These are phyloP conservation scores for Cylindrodendrum hubeiense DNA, from an alignment of 2,329 filamentous ascomycete genomes.

Conservation along the genomic window DNA sequence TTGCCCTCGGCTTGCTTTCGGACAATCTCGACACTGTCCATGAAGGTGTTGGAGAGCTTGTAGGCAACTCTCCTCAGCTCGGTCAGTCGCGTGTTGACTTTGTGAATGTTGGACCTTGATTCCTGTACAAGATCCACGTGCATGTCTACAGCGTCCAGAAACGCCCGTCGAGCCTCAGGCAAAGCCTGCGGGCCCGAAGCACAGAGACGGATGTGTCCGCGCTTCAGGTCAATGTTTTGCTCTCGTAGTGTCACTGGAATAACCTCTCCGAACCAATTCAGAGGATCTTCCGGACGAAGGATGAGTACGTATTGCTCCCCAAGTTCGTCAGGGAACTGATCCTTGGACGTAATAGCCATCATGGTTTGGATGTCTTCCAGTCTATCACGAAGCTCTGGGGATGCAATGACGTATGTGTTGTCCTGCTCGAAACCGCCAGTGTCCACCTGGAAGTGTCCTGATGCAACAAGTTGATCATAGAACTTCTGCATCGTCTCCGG, in stretches of 20 bases:
- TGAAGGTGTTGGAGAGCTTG: slow-evolving; percentile 96
- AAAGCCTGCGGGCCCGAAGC: slow-evolving; percentile 88
- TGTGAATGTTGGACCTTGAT: slow-evolving; percentile 90
- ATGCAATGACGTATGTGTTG: slow-evolving; percentile 86
- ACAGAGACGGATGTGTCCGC: slow-evolving; percentile 87
- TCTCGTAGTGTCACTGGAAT: slow-evolving; percentile 79
- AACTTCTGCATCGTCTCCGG: slow-evolving; percentile 79
- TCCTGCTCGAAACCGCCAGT: slow-evolving; percentile 77
- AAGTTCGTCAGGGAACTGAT: slow-evolving; percentile 74
- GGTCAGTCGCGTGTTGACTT: slow-evolving; percentile 90
- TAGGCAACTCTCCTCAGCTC: slow-evolving; percentile 97
- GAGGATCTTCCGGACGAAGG: slow-evolving; percentile 81
- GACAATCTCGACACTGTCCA: slow-evolving; percentile 97
- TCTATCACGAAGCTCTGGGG: slow-evolving; percentile 79
- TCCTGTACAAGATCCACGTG: slow-evolving; percentile 92
- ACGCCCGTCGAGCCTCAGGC: slow-evolving; percentile 80
- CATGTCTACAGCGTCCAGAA: slow-evolving; percentile 83
- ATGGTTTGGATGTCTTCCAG: slow-evolving; percentile 88
- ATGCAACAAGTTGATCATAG: slow-evolving; percentile 82
- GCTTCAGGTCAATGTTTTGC: slow-evolving; percentile 85
- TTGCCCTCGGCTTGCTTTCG: slow-evolving; percentile 85
- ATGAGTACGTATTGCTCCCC: slow-evolving; percentile 85
- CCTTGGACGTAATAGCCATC: slow-evolving; percentile 75
- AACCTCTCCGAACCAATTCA: slow-evolving; percentile 85
- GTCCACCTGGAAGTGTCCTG: slow-evolving; percentile 89